Base-by-base conservation (phyloP, 352 stramenopile genomes). In the Globisporangium cederbergense region DNA sequence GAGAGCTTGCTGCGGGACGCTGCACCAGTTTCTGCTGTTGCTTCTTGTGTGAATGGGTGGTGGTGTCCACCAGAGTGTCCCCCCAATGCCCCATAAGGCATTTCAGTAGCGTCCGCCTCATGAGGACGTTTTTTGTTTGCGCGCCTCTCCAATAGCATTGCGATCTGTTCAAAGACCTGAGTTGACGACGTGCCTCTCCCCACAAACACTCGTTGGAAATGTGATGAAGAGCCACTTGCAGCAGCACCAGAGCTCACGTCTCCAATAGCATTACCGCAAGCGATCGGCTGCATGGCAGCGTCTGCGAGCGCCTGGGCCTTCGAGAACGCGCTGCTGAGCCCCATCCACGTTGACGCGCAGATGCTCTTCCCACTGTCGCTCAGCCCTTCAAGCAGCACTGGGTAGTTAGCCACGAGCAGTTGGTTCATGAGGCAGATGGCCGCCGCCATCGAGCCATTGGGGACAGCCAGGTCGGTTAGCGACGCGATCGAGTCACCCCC, bases 281-380 rank as follows among this genome's bases (percentile, higher is more conserved):
- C 34, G 2, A 2, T 20, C 8, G 62, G 8, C 47, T 64, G 47
- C 13, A 60, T 62, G n/a, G 56, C 54, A 18, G 47, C 38, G 1
- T 59, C 49, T 0, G 36, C 28, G 16, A 46, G 11, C 9, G 42
- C 54, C 51, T 74, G 51, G 0, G 76, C 78, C 46, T 79, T 73
- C 34, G 75, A 81, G 28, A 88, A 81, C 60, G 64, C 49, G n/a
- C 59, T 64, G 32, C 74, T 74, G 14, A 72, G 55, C 5, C 64
- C 9, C 9, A 76, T 62, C 70, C 70, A 76, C 14, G 64, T 47
- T 1, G 70, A 57, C 9, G 72, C 76, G 13, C 71, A 81, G 5
- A 70, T 66, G 2, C 81, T 84, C 60, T 91, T 93, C 0, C 79
- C 82, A 32, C 72, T 73, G 34, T 83, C 82, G 11, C 54, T 61